Evolutionary conservation across 1,284 basidiomycete species (phyloP).

Genomic region (Pholiota adiposa): DNA sequence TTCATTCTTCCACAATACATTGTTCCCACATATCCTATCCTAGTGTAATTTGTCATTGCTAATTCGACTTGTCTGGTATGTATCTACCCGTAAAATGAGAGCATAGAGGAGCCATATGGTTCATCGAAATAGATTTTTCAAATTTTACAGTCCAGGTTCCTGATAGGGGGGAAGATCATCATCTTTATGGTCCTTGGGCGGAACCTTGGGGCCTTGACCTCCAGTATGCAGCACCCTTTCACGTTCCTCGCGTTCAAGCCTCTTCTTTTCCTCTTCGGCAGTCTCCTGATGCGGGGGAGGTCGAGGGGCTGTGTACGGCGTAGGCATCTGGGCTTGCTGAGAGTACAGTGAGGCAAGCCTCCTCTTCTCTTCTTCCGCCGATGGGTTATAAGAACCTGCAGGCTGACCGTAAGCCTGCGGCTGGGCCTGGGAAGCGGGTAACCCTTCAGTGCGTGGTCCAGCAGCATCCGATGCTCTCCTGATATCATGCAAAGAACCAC

Average conservation of each 20-base stretch:
- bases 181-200: slow-evolving; percentile 37
- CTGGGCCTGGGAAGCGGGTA: slow-evolving; percentile 26
- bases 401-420: slow-evolving; percentile 37
- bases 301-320: slow-evolving; percentile 15
- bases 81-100: not conserved
- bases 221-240: slow-evolving; percentile 52
- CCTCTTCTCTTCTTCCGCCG: slow-evolving; percentile 59
- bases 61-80: not conserved
- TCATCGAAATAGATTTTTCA: not conserved
- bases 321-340: slow-evolving; percentile 28
- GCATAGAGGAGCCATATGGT: no score
- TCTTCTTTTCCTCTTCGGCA: slow-evolving; percentile 71
- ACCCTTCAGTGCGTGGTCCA: slow-evolving; percentile 33
- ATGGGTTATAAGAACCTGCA: slow-evolving; percentile 33
- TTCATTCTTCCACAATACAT: not conserved
- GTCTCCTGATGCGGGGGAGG: slow-evolving; percentile 41
- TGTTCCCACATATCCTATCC: not conserved
- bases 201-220: slow-evolving; percentile 21
- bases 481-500: slow-evolving; percentile 62
- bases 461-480: slow-evolving; percentile 41
- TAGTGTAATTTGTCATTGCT: not conserved
- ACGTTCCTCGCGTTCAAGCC: slow-evolving; percentile 67
- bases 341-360: slow-evolving; percentile 46
- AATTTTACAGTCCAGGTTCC: slow-evolving; percentile 37
- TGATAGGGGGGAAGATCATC: slow-evolving; percentile 72